Evolutionary conservation across 192 early-diverging fungal species (phyloP).

Genomic region (Coemansia sp.): DNA sequence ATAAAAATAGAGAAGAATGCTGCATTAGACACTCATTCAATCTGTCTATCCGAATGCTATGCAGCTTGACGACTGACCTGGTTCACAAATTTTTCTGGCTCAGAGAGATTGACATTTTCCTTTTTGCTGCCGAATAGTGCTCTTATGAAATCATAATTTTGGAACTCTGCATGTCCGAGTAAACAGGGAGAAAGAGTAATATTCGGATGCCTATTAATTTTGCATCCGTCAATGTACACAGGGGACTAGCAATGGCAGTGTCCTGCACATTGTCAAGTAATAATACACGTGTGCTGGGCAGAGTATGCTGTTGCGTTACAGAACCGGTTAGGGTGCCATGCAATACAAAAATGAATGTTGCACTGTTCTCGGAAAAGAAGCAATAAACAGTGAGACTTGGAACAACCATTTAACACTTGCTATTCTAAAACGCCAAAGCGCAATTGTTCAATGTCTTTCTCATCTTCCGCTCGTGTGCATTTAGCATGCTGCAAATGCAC

Average conservation of each 20-base stretch:
- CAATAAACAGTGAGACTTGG: too few relatives aligned
- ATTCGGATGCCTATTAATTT: conserved; percentile 2
- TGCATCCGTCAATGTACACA: neutral
- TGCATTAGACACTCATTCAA: neutral
- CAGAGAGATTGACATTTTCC: neutral
- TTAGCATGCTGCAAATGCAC: conserved; percentile 7
- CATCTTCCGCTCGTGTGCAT: conserved; percentile 7
- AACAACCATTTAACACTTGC: too few relatives aligned
- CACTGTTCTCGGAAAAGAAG: too few relatives aligned
- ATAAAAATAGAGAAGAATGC: conserved; percentile 1
- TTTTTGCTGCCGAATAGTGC: conserved; percentile 2
- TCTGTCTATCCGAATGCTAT: conserved; percentile 7
- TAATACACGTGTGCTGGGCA: neutral
- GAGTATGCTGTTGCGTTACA: neutral
- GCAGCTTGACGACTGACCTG: conserved; percentile 10
- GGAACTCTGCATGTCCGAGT: neutral
- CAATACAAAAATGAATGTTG: neutral
- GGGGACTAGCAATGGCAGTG: neutral
- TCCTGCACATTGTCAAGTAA: neutral
- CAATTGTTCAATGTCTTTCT: conserved; percentile 5
- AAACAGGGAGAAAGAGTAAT: neutral
- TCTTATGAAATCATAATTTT: conserved; percentile 14
- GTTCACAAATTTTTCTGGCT: conserved; percentile 5
- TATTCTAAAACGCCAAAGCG: conserved; percentile 3
- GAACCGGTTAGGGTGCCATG: neutral